These are phyloP conservation scores for Ophiostoma sp. DNA, from an alignment of 2,329 filamentous ascomycete species.

Conservation along the genomic window DNA sequence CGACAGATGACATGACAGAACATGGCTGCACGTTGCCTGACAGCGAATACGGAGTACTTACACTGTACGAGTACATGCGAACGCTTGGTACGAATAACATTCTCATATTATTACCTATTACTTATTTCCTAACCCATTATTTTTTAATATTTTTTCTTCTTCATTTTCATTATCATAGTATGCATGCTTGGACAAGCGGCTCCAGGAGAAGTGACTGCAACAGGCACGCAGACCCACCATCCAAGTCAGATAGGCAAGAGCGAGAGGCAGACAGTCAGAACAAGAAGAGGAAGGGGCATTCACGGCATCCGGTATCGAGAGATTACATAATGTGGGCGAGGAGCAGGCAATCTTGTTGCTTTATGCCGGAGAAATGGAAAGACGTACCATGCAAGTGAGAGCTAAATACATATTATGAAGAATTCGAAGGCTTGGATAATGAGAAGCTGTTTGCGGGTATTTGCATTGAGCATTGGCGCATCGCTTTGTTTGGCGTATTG, in stretches of 20 bases:
- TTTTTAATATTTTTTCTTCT: neutral
- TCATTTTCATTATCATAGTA: slow-evolving; percentile 11
- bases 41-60: neutral
- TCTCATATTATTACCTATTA: neutral
- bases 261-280: neutral
- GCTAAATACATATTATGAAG: too few species aligned
- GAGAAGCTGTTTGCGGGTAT: slow-evolving; percentile 11
- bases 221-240: slow-evolving; percentile 8
- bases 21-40: neutral
- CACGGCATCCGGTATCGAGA: neutral
- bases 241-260: slow-evolving; percentile 8
- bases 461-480: slow-evolving; percentile 9
- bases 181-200: slow-evolving; percentile 9
- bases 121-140: neutral
- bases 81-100: neutral
- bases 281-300: neutral
- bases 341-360: neutral
- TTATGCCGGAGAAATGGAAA: neutral
- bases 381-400: too few species aligned
- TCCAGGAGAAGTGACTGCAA: slow-evolving; percentile 1
- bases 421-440: neutral
- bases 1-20: neutral
- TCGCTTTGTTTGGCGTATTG: neutral
- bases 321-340: slow-evolving; percentile 8
- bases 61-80: slow-evolving; percentile 3